Conservation (phyloP, 345 rosid genomes). For the Anacardium occidentale region DNA sequence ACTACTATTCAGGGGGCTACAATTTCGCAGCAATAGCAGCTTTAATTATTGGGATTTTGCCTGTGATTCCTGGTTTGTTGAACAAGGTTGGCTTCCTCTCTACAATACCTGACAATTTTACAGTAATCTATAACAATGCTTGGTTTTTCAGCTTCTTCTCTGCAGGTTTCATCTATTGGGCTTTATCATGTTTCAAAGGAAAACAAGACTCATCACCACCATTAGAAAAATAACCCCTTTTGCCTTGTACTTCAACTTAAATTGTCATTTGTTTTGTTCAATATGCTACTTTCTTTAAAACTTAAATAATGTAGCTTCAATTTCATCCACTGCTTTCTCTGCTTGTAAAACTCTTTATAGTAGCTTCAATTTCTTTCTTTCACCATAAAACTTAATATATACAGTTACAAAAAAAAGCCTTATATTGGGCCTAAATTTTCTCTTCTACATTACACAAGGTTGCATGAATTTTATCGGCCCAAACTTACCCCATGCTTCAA, state of each 20-base stretch:
- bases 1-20: conserved; percentile 64
- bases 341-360: no score
- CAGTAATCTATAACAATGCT: conserved; percentile 72
- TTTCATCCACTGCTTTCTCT: no score
- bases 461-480: no score
- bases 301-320: no score
- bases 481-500: no score
- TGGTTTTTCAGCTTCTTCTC: conserved; percentile 84
- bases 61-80: conserved; percentile 80
- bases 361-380: no score
- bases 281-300: no score
- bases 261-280: no score
- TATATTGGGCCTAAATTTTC: no score
- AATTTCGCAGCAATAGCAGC: conserved; percentile 61
- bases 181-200: conserved; percentile 37
- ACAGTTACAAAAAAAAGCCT: no score
- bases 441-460: no score
- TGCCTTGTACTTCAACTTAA: conserved; percentile 28
- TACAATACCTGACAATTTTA: conserved; percentile 36
- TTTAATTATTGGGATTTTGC: conserved; percentile 63
- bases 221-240: conserved; percentile 39
- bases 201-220: conserved; percentile 32
- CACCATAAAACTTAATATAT: no score
- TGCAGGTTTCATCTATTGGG: conserved; percentile 63
- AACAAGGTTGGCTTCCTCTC: conserved; percentile 61